Base-by-base conservation (phyloP, 73 alveolate genomes). In the Vitrella brassicaformis region DNA sequence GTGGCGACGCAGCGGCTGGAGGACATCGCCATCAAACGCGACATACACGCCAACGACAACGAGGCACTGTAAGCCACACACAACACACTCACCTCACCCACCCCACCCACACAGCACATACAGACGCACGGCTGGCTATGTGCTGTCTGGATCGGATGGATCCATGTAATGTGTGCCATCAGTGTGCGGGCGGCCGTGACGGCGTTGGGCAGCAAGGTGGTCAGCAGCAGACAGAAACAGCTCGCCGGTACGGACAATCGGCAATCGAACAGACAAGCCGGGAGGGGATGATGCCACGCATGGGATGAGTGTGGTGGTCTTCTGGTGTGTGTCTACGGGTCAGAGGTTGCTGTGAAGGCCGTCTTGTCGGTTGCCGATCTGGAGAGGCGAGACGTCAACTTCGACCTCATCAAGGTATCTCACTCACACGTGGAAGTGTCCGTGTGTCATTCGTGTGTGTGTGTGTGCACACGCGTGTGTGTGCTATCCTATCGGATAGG, bases 291-390 rank as follows among this genome's bases (percentile, higher is more conserved):
- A n/a, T n/a, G n/a, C n/a, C n/a, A n/a, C n/a, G n/a, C n/a, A n/a
- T n/a, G n/a, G n/a, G n/a, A n/a, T n/a, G n/a, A n/a, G n/a, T n/a
- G n/a, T n/a, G n/a, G n/a, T n/a, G n/a, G n/a, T n/a, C n/a, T n/a
- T n/a, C n/a, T n/a, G n/a, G n/a, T n/a, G n/a, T n/a, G n/a, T n/a
- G n/a, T n/a, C n/a, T n/a, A n/a, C n/a, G n/a, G n/a, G n/a, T n/a
- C n/a, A n/a, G n/a, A 94, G 80, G 89, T 96, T 75, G 97, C 98
- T 47, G 98, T 96, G 31, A 87, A 95, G 69, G 98, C 99, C 46
- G 98, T 96, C 29, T 56, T 91, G 72, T 80, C 92, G 39, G 99
- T 94, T 25, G 98, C 98, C 73, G 98, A 96, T 81, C 79, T 91
- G 70, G 92, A 85, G 29, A 96, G 98, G 83, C 91, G 78, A 82